Evolutionary conservation across 2,329 filamentous ascomycete species (phyloP).

Genomic region (Hypoxylon sp.): DNA sequence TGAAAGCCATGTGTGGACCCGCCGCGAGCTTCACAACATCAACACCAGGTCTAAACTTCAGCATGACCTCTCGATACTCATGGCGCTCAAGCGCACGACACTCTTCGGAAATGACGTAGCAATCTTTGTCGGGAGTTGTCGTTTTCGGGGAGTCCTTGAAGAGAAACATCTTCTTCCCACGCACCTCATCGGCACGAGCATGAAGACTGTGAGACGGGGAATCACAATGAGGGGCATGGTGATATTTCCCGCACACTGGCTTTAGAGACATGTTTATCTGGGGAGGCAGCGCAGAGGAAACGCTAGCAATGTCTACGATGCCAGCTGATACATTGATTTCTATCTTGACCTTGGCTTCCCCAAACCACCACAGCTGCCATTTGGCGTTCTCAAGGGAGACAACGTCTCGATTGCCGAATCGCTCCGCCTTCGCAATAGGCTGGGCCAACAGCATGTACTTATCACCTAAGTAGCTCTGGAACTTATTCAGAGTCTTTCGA

Average conservation of each 20-base stretch:
- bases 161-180: slow-evolving; percentile 40
- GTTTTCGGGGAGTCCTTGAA: slow-evolving; percentile 53
- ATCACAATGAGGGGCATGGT: slow-evolving; percentile 50
- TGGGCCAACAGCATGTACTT: slow-evolving; percentile 17
- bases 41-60: slow-evolving; percentile 39
- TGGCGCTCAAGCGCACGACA: slow-evolving; percentile 51
- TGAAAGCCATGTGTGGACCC: background rate
- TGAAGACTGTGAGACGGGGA: slow-evolving; percentile 52
- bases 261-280: background rate
- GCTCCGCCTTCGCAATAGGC: slow-evolving; percentile 41
- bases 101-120: slow-evolving; percentile 52
- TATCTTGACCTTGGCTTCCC: background rate
- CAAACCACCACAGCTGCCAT: slow-evolving; percentile 43
- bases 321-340: background rate
- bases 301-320: background rate
- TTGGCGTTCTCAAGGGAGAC: slow-evolving; percentile 20
- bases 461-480: background rate
- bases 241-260: slow-evolving; percentile 41
- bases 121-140: slow-evolving; percentile 46
- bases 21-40: slow-evolving; percentile 36
- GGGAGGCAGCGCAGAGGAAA: background rate
- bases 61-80: slow-evolving; percentile 54
- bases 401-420: background rate
- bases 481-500: background rate
- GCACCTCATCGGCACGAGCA: slow-evolving; percentile 1